Percentiles rank a stretch among this genome's conserved stretches.
These are phyloP conservation scores for Xylaria sp. DNA, from an alignment of 2,329 filamentous ascomycete species.

Conservation along the genomic window DNA sequence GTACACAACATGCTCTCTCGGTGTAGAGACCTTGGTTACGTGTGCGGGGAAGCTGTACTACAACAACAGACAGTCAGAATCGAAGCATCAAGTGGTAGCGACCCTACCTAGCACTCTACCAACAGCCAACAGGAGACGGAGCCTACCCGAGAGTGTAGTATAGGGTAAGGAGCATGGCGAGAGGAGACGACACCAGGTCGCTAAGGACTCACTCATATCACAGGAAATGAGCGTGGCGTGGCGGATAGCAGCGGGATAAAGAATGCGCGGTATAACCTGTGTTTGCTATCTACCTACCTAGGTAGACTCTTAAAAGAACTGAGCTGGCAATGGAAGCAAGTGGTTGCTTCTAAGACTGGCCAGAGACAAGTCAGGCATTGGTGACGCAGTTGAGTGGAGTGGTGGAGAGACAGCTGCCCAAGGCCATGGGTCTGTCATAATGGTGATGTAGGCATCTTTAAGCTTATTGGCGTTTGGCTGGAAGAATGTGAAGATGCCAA, in stretches of 20 bases:
- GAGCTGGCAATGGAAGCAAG: not conserved
- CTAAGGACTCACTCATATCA: not conserved
- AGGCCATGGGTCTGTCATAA: too few relatives aligned
- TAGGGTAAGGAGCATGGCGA: conserved; percentile 5
- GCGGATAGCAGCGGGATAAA: not conserved
- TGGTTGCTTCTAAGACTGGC: too few relatives aligned
- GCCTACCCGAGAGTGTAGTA: conserved; percentile 9
- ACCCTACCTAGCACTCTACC: not conserved
- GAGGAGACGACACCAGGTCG: not conserved
- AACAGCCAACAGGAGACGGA: not conserved
- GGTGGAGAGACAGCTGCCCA: too few relatives aligned
- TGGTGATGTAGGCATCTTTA: too few relatives aligned
- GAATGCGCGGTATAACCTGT: too few relatives aligned
- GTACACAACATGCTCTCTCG: not conserved
- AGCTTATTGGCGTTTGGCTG: too few relatives aligned
- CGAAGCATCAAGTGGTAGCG: conserved; percentile 2
- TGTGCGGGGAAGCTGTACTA: not conserved
- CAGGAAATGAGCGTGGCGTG: not conserved
- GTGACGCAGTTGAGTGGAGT: too few relatives aligned
- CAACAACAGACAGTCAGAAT: conserved; percentile 1
- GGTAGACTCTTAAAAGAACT: too few relatives aligned
- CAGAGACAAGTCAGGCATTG: too few relatives aligned
- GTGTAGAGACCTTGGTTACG: conserved; percentile 1
- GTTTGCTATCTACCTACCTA: too few relatives aligned
- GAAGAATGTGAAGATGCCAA: too few relatives aligned